Conservation (phyloP, 2,329 filamentous ascomycete species). For the Penicillium griseofulvum region DNA sequence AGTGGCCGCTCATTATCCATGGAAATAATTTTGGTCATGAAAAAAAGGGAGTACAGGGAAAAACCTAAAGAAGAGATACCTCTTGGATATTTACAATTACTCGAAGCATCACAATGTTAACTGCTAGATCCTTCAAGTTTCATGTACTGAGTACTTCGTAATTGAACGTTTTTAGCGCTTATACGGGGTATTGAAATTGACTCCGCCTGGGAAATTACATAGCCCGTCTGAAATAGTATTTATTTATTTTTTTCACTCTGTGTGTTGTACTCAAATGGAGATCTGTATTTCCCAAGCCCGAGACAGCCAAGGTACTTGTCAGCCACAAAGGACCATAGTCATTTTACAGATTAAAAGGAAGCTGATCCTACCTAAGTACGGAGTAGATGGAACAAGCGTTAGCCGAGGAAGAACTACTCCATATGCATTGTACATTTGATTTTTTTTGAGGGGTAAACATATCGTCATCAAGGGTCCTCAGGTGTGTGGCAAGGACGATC, state of each 20-base stretch:
- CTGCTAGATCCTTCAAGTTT: neutral
- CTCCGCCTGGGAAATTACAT: slow-evolving; percentile 3
- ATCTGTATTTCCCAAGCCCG: neutral
- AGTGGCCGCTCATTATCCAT: slow-evolving; percentile 11
- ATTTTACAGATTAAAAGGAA: no score
- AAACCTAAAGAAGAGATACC: neutral
- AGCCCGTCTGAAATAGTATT: neutral
- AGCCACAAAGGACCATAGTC: neutral
- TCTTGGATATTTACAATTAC: no score
- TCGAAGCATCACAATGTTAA: neutral
- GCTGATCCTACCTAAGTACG: no score
- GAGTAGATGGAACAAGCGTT: neutral
- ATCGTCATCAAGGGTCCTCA: slow-evolving; percentile 8
- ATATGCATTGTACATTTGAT: neutral
- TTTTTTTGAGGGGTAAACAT: slow-evolving; percentile 1
- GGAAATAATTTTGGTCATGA: neutral
- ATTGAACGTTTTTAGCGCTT: neutral
- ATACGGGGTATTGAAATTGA: neutral
- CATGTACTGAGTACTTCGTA: neutral
- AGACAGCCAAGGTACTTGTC: neutral
- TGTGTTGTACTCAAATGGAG: neutral
- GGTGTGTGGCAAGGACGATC: slow-evolving; percentile 5
- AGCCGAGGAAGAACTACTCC: neutral
- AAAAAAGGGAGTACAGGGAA: neutral
- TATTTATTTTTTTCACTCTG: neutral